Base-by-base conservation (phyloP, 2,329 filamentous ascomycete species). In the Xylariaceae sp. region DNA sequence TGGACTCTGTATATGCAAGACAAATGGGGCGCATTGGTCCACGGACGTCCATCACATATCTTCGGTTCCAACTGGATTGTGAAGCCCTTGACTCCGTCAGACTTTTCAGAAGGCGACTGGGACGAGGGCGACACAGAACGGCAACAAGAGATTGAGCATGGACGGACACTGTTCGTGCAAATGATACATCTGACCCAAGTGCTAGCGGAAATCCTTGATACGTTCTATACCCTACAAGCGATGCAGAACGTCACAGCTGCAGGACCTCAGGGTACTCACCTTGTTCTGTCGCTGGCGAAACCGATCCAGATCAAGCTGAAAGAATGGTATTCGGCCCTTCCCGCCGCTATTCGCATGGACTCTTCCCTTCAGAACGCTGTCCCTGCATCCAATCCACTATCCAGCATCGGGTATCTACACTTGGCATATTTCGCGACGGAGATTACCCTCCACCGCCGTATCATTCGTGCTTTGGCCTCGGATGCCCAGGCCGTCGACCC, bases 1-100 rank as follows among this genome's bases (percentile, higher is more conserved):
- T 96, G 92, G 91, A 91, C 89, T 2, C 71, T 96, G 46, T 96
- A 94, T 68, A 93, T 95, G 87, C 90, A 96, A 71, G 92, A 97
- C 71, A 95, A 89, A 69, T 91, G 88, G 88, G 86, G 84, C 41
- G 85, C 87, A 2, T 72, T 91, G 28, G 82, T 89, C 33, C 84
- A 90, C 63, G 87, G 88, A 57, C 82, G 87, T 14, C 88, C 88
- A 2, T 89, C 87, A 2, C 87, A 89, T 57, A 73, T 75, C 44
- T 74, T 74, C 56, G 63, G 67, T 44, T 70, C 71, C 38, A 75
- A 90, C 63, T 90, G 87, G 87, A 84, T 85, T 10, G 87, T 90
- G 10, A 75, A 76, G 46, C 69, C 75, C 5, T 76, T 85, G 14
- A 71, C 69, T 2, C 70, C 76, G 36, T 76, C 78, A 18, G 83